These are phyloP conservation scores for Heterococcus sp. DNA, from an alignment of 108 stramenopile species.

Conservation along the genomic window DNA sequence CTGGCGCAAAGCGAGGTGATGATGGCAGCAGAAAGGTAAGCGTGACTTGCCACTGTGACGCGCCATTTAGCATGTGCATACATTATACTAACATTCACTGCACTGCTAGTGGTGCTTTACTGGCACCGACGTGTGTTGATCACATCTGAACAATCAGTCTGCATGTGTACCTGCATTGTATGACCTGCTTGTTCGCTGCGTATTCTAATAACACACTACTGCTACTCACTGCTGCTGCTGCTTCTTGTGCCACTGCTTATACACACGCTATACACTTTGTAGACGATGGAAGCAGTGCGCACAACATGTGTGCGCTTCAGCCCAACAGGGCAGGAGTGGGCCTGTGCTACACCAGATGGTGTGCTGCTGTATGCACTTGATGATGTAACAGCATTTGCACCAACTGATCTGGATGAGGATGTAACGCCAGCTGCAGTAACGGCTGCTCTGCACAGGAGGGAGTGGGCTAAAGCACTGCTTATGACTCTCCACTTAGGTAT, in stretches of 20 bases:
- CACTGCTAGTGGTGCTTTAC: too few relatives aligned
- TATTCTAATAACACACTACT: too few relatives aligned
- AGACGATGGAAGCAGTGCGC: slow-evolving; percentile 41
- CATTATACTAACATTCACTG: too few relatives aligned
- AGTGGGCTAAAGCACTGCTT: slow-evolving; percentile 36
- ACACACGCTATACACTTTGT: too few relatives aligned
- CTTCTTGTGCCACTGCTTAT: too few relatives aligned
- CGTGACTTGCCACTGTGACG: too few relatives aligned
- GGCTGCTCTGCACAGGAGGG: slow-evolving; percentile 20
- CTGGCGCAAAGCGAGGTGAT: neutral
- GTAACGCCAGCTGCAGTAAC: slow-evolving; percentile 32
- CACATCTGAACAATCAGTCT: too few relatives aligned
- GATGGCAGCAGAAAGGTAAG: neutral
- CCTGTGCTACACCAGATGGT: slow-evolving; percentile 58
- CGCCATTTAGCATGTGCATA: too few relatives aligned
- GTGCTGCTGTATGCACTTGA: slow-evolving; percentile 58
- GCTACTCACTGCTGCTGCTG: too few relatives aligned
- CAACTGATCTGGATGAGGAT: slow-evolving; percentile 53
- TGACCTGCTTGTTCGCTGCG: too few relatives aligned
- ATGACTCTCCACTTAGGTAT: slow-evolving; percentile 59
- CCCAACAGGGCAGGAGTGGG: slow-evolving; percentile 61
- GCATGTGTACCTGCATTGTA: too few relatives aligned
- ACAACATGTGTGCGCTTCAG: slow-evolving; percentile 49
- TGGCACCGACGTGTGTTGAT: too few relatives aligned
- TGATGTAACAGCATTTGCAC: slow-evolving; percentile 58